Base-by-base conservation (phyloP, 805 yeast species). In the Starmerella riodocensis region DNA sequence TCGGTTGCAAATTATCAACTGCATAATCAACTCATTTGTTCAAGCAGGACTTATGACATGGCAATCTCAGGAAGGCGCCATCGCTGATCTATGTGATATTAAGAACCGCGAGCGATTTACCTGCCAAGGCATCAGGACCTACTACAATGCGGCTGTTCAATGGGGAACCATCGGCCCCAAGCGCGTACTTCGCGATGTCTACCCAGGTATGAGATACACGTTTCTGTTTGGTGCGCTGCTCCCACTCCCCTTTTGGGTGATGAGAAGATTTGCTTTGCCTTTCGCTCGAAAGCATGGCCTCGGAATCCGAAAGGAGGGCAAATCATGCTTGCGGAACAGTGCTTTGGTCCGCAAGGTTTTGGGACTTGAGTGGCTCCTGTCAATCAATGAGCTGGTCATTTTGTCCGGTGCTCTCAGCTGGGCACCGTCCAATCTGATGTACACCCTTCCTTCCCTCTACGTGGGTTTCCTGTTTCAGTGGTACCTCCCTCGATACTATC, bases 161-260 rank as follows among this genome's bases (percentile, higher is more conserved):
- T 55, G 59, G 59, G 71, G 71, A 45, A 65, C 65, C n/a, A 57
- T 66, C 45, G 70, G 71, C 0, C 73, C 73, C 1, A 58, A 61
- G 18, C 52, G 60, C 5, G 51, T 58, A 14, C 57, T 61, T 36
- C 60, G 66, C 40, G 71, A 71, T 0, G 52, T 76, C 6, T 77
- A 77, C 51, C 82, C 83, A 2, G 60, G 67, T 6, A 57, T 77
- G 46, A 69, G 71, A 53, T 76, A 72, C 69, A 69, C 78, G 45
- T 78, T 77, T 63, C 58, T 76, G 28, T 61, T 74, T 40, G 83
- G 83, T 12, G 56, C 56, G 0, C 33, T 65, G 53, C 46, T 41
- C 33, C 48, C 53, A 6, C 30, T 42, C 18, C 40, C 49, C 6
- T 47, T 52, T 28, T 43, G 49, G 40, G 29, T 41, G 3, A 34